Conservation (phyloP, 2,329 filamentous ascomycete genomes). For the Neopestalotiopsis clavispora region DNA sequence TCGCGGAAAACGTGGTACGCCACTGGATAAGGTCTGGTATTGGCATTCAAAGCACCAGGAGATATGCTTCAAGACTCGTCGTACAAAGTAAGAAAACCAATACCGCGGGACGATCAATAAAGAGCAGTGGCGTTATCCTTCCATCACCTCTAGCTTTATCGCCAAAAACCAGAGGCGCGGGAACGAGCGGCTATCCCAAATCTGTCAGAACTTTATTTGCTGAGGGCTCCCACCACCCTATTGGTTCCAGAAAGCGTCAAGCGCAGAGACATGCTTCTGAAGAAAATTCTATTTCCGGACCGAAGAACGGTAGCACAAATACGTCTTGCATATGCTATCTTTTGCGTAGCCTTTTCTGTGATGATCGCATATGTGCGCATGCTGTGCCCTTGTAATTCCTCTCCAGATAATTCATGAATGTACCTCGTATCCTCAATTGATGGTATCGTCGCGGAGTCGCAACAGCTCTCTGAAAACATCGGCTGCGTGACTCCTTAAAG, state of each 20-base stretch:
- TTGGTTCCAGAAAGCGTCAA: not conserved
- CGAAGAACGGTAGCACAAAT: not conserved
- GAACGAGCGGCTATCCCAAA: not conserved
- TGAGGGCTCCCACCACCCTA: not conserved
- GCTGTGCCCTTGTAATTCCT: not conserved
- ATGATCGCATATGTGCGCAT: too few species aligned
- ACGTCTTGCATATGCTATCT: not conserved
- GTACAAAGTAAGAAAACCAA: not conserved
- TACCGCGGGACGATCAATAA: not conserved
- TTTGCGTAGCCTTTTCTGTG: too few species aligned
- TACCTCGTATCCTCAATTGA: conserved; percentile 48
- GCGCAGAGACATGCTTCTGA: not conserved
- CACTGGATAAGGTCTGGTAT: not conserved
- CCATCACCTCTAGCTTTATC: not conserved
- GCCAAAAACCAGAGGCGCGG: not conserved
- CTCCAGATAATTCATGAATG: not conserved
- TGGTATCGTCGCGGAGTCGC: conserved; percentile 71
- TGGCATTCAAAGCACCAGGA: not conserved
- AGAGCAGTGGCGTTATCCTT: not conserved
- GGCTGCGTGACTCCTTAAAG: conserved; percentile 72
- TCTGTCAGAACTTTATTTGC: not conserved
- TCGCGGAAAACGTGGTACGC: not conserved
- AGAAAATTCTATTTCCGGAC: not conserved
- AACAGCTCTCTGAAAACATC: conserved; percentile 81
- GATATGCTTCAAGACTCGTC: not conserved